Evolutionary conservation across 306 rosid species (phyloP), one percentile per base, ranked within the genome.

Genomic region (Pterocarpus macrocarpus): DNA sequence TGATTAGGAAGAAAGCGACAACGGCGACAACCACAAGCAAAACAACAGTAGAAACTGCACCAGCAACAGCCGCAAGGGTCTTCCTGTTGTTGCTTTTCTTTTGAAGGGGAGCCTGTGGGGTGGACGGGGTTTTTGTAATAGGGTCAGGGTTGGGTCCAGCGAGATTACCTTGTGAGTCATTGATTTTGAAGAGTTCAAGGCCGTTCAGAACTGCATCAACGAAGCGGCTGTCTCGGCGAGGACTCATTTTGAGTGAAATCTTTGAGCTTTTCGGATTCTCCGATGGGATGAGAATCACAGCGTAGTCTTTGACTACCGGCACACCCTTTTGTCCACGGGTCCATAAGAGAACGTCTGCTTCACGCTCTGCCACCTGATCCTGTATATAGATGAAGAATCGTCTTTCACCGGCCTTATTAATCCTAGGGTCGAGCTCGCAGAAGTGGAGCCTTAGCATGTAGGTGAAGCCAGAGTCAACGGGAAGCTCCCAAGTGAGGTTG

Each of bases 31-130:
- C 0, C 0, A 32, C 45, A 3, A 84, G 32, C 1, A 67, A 5
- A 30, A 49, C n/a, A 8, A 58, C 32, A 14, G 28, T 53, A 5
- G 68, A n/a, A 2, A 59, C 73, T 5, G 41, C 62, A 4, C 80
- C 72, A 0, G 58, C 34, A 2, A 64, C 9, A 0, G n/a, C 70
- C 2, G 30, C 64, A 7, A 90, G 4, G 12, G 33, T 71, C 22
- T 4, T 11, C 1, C 5, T 47, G 0, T 2, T 43, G 7, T 12
- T 77, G 12, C 12, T 1, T 90, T 11, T 88, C 92, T 12, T 88
- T 90, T 50, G 52, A 90, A 90, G 2, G 16, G n/a, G 4, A 49
- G 0, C 55, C 55, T 11, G n/a, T 49, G 55, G 55, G 5, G 4
- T 49, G 85, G 55, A 13, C 14, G 55, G n/a, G 2, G 55, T 3